phyloP scores from a whole-genome alignment of 106 monocot genomes.

The Dendrobium catenatum region DNA sequence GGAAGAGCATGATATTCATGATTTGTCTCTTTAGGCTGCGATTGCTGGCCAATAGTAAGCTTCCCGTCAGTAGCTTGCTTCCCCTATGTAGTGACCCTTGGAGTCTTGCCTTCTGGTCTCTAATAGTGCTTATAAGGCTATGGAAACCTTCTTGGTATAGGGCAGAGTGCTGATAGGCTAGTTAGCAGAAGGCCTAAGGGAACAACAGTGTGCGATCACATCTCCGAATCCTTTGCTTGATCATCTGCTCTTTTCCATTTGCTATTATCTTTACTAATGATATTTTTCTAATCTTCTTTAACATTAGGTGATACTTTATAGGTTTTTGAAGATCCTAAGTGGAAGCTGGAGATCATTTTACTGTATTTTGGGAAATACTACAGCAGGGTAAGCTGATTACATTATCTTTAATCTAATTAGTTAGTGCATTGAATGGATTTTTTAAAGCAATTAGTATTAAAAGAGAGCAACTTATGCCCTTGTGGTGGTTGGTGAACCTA shows the following conservation, averaged over 20 bases:
- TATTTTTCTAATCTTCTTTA: neutral
- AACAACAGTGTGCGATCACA: no score
- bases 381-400: neutral
- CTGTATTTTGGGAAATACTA: conserved; percentile 9
- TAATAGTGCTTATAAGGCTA: no score
- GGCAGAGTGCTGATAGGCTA: no score
- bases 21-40: no score
- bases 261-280: neutral
- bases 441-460: neutral
- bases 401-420: neutral
- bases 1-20: no score
- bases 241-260: neutral
- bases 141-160: no score
- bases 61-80: no score
- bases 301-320: neutral
- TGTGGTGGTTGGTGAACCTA: neutral
- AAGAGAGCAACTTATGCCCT: neutral
- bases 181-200: no score
- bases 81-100: no score
- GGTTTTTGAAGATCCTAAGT: conserved; percentile 5
- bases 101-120: no score
- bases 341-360: conserved; percentile 9
- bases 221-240: neutral
- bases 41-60: no score
- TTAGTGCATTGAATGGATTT: neutral